These are phyloP conservation scores for Lasiodiplodia theobromae DNA, from an alignment of 2,329 filamentous ascomycete species.

Conservation along the genomic window DNA sequence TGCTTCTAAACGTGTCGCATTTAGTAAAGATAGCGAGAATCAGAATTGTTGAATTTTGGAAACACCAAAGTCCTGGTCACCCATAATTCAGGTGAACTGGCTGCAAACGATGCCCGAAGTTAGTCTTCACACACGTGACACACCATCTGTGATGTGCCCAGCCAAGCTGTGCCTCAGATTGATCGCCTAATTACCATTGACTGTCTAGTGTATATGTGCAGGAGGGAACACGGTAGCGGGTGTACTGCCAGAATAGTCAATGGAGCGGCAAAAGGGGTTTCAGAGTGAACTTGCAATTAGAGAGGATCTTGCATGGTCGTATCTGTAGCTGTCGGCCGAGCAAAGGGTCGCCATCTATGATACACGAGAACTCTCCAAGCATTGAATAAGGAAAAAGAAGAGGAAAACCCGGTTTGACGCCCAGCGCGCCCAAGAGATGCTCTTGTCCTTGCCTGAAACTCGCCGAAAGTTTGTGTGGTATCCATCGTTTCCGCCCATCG, in stretches of 20 bases:
- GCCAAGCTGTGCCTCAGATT: neutral
- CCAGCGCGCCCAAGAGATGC: conserved; percentile 28
- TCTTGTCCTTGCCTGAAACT: conserved; percentile 22
- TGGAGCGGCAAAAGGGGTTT: neutral
- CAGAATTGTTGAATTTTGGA: neutral
- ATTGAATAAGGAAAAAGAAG: conserved; percentile 7
- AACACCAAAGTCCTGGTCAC: neutral
- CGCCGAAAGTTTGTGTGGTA: conserved; percentile 18
- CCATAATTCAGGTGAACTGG: neutral
- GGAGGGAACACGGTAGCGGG: neutral
- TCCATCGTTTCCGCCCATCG: conserved; percentile 24
- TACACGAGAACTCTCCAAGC: conserved; percentile 15
- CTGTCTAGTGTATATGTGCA: conserved; percentile 8
- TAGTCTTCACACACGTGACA: conserved; percentile 8
- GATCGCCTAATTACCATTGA: conserved; percentile 6
- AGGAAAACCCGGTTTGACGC: conserved; percentile 23
- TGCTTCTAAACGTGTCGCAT: neutral
- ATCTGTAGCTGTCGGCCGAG: conserved; percentile 21
- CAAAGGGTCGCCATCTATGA: conserved; percentile 25
- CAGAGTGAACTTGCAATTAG: conserved; percentile 9
- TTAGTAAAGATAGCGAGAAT: neutral
- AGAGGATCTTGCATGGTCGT: conserved; percentile 2
- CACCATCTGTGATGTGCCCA: no score
- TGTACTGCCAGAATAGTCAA: conserved; percentile 13
- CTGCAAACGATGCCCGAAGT: neutral